Base-by-base conservation (phyloP, 2,329 filamentous ascomycete genomes). In the Zasmidium cellare region DNA sequence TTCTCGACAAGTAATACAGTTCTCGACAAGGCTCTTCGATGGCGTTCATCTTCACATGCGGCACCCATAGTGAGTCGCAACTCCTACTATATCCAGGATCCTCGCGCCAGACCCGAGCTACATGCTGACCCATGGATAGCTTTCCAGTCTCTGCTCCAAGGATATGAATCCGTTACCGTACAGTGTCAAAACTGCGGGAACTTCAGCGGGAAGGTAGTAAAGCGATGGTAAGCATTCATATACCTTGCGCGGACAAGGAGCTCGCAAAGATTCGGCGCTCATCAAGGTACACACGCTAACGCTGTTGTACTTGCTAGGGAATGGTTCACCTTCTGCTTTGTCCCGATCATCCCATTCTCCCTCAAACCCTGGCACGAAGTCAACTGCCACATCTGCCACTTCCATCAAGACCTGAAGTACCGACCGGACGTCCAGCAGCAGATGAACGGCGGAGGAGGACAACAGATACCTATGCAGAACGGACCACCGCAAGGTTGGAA, bases 371-470 rank as follows among this genome's bases (percentile, higher is more conserved):
- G 74, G 66, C 73, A 73, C 66, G 88, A 91, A 68, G 82, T 93
- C 56, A 78, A 81, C 58, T 93, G 89, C 77, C 82, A 85, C 69
- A 86, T 92, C 72, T 93, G 89, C 81, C 85, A 87, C 71, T 92
- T 91, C 72, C 82, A 84, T 62, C 88, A 92, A 72, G 78, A 81
- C 62, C 73, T 80, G 64, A 77, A 77, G 69, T 78, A 70, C 51
- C 66, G 72, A 46, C 72, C 73, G 9, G 73, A 75, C 56, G 73
- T 74, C 11, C 67, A 74, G 56, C 66, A 71, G 46, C 69, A 72
- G 61, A 72, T 72, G 71, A 56, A 71, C 18, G 61, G 61, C 53
- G 65, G 65, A 47, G 65, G 62, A 19, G 60, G 56, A 55, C 67
- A 64, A 53, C 67, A 65, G 50, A 72, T 74, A 60, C 70, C 70